Evolutionary conservation across 1,139 yeast genomes (phyloP).

Genomic region (Groenewaldozyma auringiensis): DNA sequence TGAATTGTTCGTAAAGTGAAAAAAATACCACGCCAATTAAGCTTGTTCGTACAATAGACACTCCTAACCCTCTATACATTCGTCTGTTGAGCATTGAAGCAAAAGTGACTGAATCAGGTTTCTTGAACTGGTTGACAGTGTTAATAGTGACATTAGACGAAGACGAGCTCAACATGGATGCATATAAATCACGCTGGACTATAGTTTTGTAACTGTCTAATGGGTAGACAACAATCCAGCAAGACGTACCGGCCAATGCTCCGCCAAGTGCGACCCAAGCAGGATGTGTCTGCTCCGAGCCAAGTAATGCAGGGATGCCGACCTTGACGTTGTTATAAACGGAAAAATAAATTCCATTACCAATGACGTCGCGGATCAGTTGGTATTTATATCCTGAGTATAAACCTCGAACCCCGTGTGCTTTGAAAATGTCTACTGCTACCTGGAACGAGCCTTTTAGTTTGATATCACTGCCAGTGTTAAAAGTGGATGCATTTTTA

Average conservation of each 20-base stretch:
- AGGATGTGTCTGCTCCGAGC: slow-evolving; percentile 28
- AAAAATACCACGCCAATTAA: slow-evolving; percentile 71
- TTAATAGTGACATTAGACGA: slow-evolving; percentile 35
- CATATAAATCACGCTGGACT: slow-evolving; percentile 63
- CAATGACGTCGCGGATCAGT: slow-evolving; percentile 50
- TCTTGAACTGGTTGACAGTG: slow-evolving; percentile 26
- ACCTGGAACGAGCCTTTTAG: slow-evolving; percentile 43
- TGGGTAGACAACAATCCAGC: slow-evolving; percentile 73
- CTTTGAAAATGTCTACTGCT: slow-evolving; percentile 43
- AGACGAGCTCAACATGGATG: slow-evolving; percentile 38
- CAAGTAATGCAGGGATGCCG: slow-evolving; percentile 20
- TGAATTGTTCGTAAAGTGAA: slow-evolving; percentile 51
- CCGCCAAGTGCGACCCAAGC: slow-evolving; percentile 55
- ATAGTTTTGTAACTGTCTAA: slow-evolving; percentile 71
- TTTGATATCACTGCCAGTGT: slow-evolving; percentile 14
- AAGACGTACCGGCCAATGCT: slow-evolving; percentile 66
- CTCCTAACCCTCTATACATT: slow-evolving; percentile 71
- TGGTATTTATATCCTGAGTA: slow-evolving; percentile 61
- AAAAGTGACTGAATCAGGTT: slow-evolving; percentile 15
- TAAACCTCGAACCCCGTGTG: slow-evolving; percentile 55
- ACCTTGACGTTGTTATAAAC: slow-evolving; percentile 63
- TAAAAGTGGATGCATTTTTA: slow-evolving; percentile 5
- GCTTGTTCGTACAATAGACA: slow-evolving; percentile 63
- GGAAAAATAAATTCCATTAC: slow-evolving; percentile 68
- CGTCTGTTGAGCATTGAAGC: slow-evolving; percentile 30